Base-by-base conservation (phyloP, 2,329 filamentous ascomycete species). In the Aspergillus sp. region DNA sequence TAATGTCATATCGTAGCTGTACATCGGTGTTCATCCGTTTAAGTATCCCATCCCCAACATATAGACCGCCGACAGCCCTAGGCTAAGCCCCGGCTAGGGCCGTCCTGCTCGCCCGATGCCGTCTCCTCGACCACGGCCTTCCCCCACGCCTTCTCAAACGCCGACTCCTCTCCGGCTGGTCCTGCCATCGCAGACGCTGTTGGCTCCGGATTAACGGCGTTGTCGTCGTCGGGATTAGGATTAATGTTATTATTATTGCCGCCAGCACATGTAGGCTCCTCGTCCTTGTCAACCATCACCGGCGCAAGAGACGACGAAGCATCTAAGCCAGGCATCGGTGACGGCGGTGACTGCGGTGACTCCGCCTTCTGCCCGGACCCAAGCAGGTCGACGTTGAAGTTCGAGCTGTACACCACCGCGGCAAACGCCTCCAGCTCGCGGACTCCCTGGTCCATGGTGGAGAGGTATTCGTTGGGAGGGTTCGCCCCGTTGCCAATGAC, bases 401-500 rank as follows among this genome's bases (percentile, higher is more conserved):
- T 66, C 14, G 61, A 66, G 35, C 63, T 66, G 38, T 67, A 68
- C n/a, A 68, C 60, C 12, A 68, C 63, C 3, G 64, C 64, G 1
- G 64, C 64, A 43, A 68, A 68, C 1, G 64, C 62, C 35, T 67
- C 64, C 11, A 68, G 44, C 40, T 68, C 63, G n/a, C 60, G 58
- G 1, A 67, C 64, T 13, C 61, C 59, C 32, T 63, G 57, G 32
- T 67, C 63, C 53, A 66, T 64, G 2, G 54, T 52, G 1, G 49
- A 43, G 13, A 68, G 47, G 39, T 68, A 68, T 29, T 67, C 55
- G 36, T 68, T 68, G 2, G 61, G 61, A 10, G 61, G 52, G 24
- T 57, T 57, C 4, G 53, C 48, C 46, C 84, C 84, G 49, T 81
- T 80, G 32, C 88, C 89, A 45, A 98, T 93, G 33, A 70, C 73